Evolutionary conservation across 495 filamentous ascomycete species (phyloP), one percentile per base, ranked within the genome.

Genomic region (Podospora pseudopauciseta): DNA sequence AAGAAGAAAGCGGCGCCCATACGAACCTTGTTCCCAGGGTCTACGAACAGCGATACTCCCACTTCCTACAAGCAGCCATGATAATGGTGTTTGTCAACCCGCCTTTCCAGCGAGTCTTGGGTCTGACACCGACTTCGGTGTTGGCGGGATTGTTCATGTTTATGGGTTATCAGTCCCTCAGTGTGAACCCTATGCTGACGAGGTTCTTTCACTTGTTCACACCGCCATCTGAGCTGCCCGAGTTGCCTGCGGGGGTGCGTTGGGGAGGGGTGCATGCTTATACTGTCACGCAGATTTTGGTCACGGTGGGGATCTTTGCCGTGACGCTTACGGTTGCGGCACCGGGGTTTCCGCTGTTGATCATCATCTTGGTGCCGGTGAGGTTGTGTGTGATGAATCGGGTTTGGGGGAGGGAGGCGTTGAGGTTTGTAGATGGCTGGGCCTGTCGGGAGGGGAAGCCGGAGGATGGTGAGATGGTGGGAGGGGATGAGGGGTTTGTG

Each of bases 161-260:
- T 76, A 91, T 91, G 89, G 89, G 88, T 11, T 87, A 91, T 70
- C 89, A 92, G 70, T 88, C 86, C 57, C 77, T 91, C n/a, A 84
- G 83, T 15, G 85, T 89, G 7, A 91, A 91, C 70, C 88, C 88
- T 0, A 89, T 91, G 49, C 75, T 91, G 9, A 86, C 84, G 68
- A 86, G 88, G 15, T 85, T 87, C 63, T 88, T 87, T 69, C 81
- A 89, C 66, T 77, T 91, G 13, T 77, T 91, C 11, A 90, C 89
- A 0, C 88, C 89, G 49, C 80, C 86, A 13, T 86, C 84, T 1
- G 89, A 90, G 71, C 83, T 91, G 2, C 87, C 88, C n/a, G 72
- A 75, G 23, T 72, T 91, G 11, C 88, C 87, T 0, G 68, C 70
- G 59, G 78, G 78, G 0, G 73, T 87, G 6, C 70, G 73, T 56